Evolutionary conservation across 2,329 filamentous ascomycete genomes (phyloP).

Genomic region (Septoria petroselini): DNA sequence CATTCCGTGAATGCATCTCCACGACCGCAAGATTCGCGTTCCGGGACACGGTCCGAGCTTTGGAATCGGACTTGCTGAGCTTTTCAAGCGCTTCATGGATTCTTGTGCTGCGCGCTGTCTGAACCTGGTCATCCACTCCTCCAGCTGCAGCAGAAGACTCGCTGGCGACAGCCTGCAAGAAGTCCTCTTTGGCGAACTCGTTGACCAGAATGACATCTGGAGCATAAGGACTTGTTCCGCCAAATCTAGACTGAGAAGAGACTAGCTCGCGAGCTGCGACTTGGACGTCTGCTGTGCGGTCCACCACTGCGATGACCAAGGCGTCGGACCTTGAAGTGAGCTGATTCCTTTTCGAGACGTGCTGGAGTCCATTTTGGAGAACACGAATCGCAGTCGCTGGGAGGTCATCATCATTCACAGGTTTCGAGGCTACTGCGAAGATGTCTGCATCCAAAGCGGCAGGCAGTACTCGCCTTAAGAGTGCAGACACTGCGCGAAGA

Average conservation of each 20-base stretch:
- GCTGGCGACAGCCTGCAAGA: slow-evolving; percentile 50
- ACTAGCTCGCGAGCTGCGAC: slow-evolving; percentile 54
- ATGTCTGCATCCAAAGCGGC: slow-evolving; percentile 49
- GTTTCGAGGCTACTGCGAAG: slow-evolving; percentile 45
- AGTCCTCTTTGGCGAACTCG: slow-evolving; percentile 57
- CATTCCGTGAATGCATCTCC: slow-evolving; percentile 24
- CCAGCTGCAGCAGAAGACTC: slow-evolving; percentile 38
- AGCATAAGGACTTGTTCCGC: slow-evolving; percentile 58
- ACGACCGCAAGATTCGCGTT: slow-evolving; percentile 28
- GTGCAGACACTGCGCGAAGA: slow-evolving; percentile 37
- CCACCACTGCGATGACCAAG: slow-evolving; percentile 56
- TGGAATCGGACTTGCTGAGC: slow-evolving; percentile 15
- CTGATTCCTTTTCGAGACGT: slow-evolving; percentile 29
- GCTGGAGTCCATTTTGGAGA: slow-evolving; percentile 35
- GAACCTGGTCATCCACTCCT: slow-evolving; percentile 6
- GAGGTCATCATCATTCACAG: slow-evolving; percentile 32
- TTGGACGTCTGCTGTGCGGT: slow-evolving; percentile 56
- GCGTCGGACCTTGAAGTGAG: slow-evolving; percentile 38
- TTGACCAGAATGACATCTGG: slow-evolving; percentile 64
- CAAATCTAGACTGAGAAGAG: slow-evolving; percentile 54
- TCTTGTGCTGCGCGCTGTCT: slow-evolving; percentile 2
- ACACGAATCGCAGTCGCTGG: slow-evolving; percentile 35
- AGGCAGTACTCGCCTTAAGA: slow-evolving; percentile 42
- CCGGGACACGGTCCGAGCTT: slow-evolving; percentile 26
- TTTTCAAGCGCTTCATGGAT: slow-evolving; percentile 8